These are phyloP conservation scores for Lyophyllum decastes DNA, from an alignment of 768 basidiomycete genomes.

Conservation along the genomic window DNA sequence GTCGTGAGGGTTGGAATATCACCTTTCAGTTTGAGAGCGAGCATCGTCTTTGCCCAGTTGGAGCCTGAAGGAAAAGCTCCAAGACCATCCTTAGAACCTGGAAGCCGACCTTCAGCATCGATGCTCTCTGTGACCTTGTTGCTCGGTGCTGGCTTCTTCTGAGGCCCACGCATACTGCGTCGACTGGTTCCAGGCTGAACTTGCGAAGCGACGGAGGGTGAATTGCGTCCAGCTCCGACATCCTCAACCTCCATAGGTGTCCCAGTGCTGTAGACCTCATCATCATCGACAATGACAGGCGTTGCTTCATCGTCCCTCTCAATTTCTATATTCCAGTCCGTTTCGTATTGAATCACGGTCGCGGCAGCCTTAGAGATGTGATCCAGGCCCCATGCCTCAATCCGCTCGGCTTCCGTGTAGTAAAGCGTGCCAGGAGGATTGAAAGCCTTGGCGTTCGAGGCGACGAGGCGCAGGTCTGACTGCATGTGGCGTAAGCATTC, in stretches of 20 bases:
- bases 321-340: conserved; percentile 82
- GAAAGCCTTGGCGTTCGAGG: conserved; percentile 72
- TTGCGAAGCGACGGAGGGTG: conserved; percentile 47
- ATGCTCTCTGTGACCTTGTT: conserved; percentile 44
- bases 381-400: conserved; percentile 72
- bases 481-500: conserved; percentile 25
- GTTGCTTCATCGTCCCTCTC: conserved; percentile 62
- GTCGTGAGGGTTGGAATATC: neutral
- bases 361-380: conserved; percentile 71
- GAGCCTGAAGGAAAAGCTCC: conserved; percentile 72
- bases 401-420: conserved; percentile 68
- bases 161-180: conserved; percentile 53
- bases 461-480: conserved; percentile 74
- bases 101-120: conserved; percentile 71
- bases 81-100: conserved; percentile 76
- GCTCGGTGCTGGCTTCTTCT: conserved; percentile 42
- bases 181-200: conserved; percentile 36
- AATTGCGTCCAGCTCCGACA: conserved; percentile 37
- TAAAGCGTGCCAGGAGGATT: conserved; percentile 78
- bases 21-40: conserved; percentile 79
- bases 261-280: conserved; percentile 33
- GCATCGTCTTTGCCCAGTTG: conserved; percentile 72
- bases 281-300: conserved; percentile 39
- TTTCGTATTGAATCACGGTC: conserved; percentile 80
- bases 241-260: conserved; percentile 52